Evolutionary conservation across 164 flowering plant species (phyloP).

Genomic region (Santalum album): DNA sequence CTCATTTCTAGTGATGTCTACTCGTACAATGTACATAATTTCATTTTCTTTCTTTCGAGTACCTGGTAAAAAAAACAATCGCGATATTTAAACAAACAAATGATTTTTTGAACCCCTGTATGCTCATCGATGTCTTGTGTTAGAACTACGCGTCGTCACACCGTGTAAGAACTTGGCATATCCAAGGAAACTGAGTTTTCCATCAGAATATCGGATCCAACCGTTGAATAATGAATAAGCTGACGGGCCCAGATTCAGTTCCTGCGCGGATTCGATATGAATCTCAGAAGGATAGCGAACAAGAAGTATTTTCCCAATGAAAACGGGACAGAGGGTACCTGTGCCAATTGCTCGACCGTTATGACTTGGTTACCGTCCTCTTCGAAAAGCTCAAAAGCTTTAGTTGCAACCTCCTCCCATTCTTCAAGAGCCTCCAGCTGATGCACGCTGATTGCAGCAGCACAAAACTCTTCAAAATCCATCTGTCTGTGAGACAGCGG

Average conservation of each 20-base stretch:
- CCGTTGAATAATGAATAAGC: slow-evolving; percentile 55
- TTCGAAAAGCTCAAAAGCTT: slow-evolving; percentile 73
- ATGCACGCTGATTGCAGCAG: slow-evolving; percentile 81
- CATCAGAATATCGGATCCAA: slow-evolving; percentile 74
- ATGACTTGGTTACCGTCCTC: slow-evolving; percentile 68
- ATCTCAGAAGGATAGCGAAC: background rate
- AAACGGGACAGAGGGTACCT: slow-evolving; percentile 26
- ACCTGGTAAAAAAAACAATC: background rate
- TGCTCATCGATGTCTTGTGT: slow-evolving; percentile 30
- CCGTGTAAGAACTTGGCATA: slow-evolving; percentile 90
- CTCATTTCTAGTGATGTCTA: too few species aligned
- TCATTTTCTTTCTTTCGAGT: too few species aligned
- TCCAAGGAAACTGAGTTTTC: slow-evolving; percentile 79
- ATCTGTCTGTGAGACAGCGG: slow-evolving; percentile 52
- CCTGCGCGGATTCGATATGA: slow-evolving; percentile 35
- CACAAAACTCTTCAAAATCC: slow-evolving; percentile 89
- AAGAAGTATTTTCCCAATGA: background rate
- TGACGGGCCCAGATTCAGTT: slow-evolving; percentile 64
- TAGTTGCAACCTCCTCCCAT: slow-evolving; percentile 71
- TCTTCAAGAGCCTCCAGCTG: slow-evolving; percentile 84
- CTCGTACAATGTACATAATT: too few species aligned
- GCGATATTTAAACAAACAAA: background rate
- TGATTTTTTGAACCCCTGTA: too few species aligned
- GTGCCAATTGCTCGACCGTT: slow-evolving; percentile 72
- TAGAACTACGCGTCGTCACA: slow-evolving; percentile 59